These are phyloP conservation scores for Polytolypa hystricis DNA, from an alignment of 2,329 filamentous ascomycete species.

Conservation along the genomic window DNA sequence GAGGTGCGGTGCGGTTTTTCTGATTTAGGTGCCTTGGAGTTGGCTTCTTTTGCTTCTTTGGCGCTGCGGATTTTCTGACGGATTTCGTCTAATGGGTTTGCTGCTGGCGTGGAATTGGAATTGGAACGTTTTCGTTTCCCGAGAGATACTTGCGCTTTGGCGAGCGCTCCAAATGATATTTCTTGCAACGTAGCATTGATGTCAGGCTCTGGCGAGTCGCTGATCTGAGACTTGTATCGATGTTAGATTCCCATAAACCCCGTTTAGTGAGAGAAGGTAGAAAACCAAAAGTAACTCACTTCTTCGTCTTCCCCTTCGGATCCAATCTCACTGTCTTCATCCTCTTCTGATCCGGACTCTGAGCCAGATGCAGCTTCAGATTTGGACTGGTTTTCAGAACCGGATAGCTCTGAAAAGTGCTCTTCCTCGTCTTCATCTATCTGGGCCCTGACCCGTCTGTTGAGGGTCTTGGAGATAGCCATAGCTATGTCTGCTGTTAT, in stretches of 20 bases:
- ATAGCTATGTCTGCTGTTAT: too few species aligned
- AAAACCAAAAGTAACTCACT: not conserved
- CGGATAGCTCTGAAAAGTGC: slow-evolving; percentile 17
- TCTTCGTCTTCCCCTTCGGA: slow-evolving; percentile 16
- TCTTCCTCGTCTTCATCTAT: slow-evolving; percentile 29
- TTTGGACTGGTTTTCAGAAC: slow-evolving; percentile 11
- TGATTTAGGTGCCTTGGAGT: slow-evolving; percentile 15
- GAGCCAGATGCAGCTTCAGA: slow-evolving; percentile 9
- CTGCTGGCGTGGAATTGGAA: slow-evolving; percentile 14
- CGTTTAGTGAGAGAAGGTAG: not conserved
- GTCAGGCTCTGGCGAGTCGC: slow-evolving; percentile 16
- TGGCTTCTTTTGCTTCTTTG: slow-evolving; percentile 30
- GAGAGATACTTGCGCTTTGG: slow-evolving; percentile 59
- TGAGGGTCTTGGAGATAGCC: slow-evolving; percentile 28
- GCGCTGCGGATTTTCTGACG: slow-evolving; percentile 31
- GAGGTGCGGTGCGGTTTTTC: slow-evolving; percentile 32
- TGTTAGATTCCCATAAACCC: not conserved
- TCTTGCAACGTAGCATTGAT: slow-evolving; percentile 37
- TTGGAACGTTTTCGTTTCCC: slow-evolving; percentile 22
- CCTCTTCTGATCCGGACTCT: slow-evolving; percentile 13
- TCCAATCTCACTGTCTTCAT: slow-evolving; percentile 32
- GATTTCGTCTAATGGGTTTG: slow-evolving; percentile 26
- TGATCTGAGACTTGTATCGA: not conserved
- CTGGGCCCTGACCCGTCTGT: slow-evolving; percentile 31
- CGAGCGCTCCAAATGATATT: slow-evolving; percentile 83